Percentiles rank a stretch among this genome's conserved stretches.
phyloP scores from a whole-genome alignment of 2,329 filamentous ascomycete species.

The Lachnellula suecica region DNA sequence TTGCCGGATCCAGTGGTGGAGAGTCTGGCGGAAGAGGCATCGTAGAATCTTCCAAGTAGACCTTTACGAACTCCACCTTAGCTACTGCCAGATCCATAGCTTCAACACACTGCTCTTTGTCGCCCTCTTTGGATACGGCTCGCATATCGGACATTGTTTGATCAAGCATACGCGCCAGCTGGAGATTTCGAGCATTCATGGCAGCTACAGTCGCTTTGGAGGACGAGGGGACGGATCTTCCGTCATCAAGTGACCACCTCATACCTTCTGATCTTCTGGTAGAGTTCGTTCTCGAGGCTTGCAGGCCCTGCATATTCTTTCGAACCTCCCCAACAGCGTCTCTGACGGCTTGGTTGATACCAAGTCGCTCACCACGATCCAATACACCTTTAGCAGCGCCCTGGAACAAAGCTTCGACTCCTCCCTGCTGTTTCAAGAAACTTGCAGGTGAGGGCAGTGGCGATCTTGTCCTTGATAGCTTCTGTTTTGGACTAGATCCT shows the following conservation, averaged over 20 bases:
- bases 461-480: conserved; percentile 25
- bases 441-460: conserved; percentile 32
- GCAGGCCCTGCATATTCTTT: conserved; percentile 70
- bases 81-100: conserved; percentile 58
- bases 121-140: conserved; percentile 48
- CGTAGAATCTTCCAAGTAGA: conserved; percentile 58
- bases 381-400: conserved; percentile 75
- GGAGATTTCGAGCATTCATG: conserved; percentile 65
- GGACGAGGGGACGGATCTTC: conserved; percentile 24
- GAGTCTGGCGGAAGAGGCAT: conserved; percentile 44
- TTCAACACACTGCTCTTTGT: conserved; percentile 44
- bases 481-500: conserved; percentile 23
- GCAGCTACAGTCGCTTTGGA: conserved; percentile 42
- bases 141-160: conserved; percentile 64
- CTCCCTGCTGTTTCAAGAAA: conserved; percentile 48
- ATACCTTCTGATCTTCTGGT: conserved; percentile 24
- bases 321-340: conserved; percentile 78
- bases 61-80: conserved; percentile 65
- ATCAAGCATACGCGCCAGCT: conserved; percentile 67
- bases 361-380: conserved; percentile 71
- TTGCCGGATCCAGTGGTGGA: conserved; percentile 4
- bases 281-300: conserved; percentile 50
- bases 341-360: conserved; percentile 78
- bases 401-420: conserved; percentile 70
- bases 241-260: conserved; percentile 33